Evolutionary conservation across 139 green algal genomes (phyloP).

Genomic region (Auxenochlorella pyrenoidosa): DNA sequence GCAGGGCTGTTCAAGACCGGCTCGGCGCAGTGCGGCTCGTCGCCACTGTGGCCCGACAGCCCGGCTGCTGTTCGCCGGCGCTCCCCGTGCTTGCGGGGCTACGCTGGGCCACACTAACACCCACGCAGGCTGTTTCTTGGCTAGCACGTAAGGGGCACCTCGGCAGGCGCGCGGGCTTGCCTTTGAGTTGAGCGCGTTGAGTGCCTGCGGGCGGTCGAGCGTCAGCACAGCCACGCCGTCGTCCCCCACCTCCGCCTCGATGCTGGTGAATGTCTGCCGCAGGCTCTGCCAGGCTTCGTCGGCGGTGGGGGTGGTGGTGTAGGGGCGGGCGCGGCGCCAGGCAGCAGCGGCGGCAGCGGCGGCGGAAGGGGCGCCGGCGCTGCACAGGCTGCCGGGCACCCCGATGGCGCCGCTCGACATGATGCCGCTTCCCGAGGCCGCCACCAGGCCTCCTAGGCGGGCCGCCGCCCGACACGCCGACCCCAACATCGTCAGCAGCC

Average conservation of each 20-base stretch:
- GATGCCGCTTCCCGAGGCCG: not conserved
- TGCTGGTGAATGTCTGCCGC: slow-evolving; percentile 8
- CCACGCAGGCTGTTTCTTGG: too few relatives aligned
- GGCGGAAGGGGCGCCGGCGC: not conserved
- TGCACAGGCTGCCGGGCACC: not conserved
- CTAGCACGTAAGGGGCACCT: too few relatives aligned
- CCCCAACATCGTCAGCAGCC: too few relatives aligned
- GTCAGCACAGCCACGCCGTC: slow-evolving; percentile 5
- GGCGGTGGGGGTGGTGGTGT: not conserved
- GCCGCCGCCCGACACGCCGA: not conserved
- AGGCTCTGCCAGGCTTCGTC: slow-evolving; percentile 14
- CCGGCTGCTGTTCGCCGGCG: too few relatives aligned
- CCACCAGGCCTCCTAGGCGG: not conserved
- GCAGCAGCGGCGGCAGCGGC: not conserved
- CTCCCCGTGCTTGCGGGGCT: too few relatives aligned
- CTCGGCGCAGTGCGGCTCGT: not conserved
- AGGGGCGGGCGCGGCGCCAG: not conserved
- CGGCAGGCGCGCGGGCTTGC: too few relatives aligned
- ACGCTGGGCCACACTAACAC: too few relatives aligned
- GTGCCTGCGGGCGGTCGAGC: slow-evolving; percentile 18
- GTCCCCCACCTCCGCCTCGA: not conserved
- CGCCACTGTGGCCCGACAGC: not conserved
- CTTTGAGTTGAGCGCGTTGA: slow-evolving; percentile 35
- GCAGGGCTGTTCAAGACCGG: not conserved
- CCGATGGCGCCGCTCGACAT: not conserved